A percentile compares a stretch with the other conserved stretches of the same genome.
phyloP scores from a whole-genome alignment of 73 alveolate genomes.

The Effrenium voratum region DNA sequence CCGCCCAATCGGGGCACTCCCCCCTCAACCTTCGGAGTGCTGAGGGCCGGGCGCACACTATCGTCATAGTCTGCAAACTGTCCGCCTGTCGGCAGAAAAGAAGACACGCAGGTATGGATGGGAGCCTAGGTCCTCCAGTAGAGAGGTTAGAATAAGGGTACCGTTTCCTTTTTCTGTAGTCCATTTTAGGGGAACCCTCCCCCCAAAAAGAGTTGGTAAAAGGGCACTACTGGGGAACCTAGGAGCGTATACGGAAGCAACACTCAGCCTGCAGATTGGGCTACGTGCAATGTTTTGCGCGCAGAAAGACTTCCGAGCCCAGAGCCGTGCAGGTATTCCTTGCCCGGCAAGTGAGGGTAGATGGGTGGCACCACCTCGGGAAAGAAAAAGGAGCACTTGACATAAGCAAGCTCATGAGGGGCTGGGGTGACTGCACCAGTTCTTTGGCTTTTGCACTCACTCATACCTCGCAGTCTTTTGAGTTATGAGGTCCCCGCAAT shows the following conservation, averaged over 20 bases:
- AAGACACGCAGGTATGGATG: too few relatives aligned
- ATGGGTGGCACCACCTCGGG: constrained; percentile 64
- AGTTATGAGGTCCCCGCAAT: background rate
- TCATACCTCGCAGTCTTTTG: background rate
- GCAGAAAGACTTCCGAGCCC: background rate
- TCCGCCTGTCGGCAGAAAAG: background rate
- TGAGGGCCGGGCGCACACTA: constrained; percentile 4
- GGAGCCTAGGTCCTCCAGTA: too few relatives aligned
- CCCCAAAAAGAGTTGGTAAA: too few relatives aligned
- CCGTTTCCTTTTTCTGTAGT: too few relatives aligned
- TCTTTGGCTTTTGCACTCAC: background rate
- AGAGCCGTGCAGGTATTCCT: constrained; percentile 49
- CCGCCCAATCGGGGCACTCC: background rate
- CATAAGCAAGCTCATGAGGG: background rate
- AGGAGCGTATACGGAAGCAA: too few relatives aligned
- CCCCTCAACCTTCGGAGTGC: background rate
- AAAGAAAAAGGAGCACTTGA: background rate
- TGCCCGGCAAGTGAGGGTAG: constrained; percentile 67
- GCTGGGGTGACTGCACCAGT: background rate
- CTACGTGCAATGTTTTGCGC: too few relatives aligned
- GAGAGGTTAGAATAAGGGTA: too few relatives aligned
- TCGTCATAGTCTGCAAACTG: constrained; percentile 77
- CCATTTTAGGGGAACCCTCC: too few relatives aligned
- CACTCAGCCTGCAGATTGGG: too few relatives aligned
- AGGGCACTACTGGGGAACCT: too few relatives aligned